Conservation (phyloP, 495 filamentous ascomycete species). For the Penicillium roqueforti region DNA sequence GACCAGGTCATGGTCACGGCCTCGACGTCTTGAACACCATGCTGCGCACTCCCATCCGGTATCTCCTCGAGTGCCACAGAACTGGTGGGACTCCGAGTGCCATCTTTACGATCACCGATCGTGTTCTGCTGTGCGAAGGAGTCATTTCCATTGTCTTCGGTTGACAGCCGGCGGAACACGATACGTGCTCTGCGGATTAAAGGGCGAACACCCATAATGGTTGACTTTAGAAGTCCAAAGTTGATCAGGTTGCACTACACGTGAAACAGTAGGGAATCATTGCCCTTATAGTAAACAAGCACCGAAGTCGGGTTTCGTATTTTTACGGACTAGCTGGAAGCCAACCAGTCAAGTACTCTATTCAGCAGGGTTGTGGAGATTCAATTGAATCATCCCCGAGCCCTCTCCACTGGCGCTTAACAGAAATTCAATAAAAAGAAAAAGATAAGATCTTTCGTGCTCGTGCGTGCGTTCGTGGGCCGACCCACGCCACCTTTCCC, state of each 20-base stretch:
- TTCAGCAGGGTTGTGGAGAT: no score
- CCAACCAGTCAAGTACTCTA: no score
- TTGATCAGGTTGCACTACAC: neutral
- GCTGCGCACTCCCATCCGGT: neutral
- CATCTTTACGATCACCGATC: neutral
- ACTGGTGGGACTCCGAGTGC: neutral
- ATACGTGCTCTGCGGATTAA: slow-evolving; percentile 1
- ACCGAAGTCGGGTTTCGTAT: no score
- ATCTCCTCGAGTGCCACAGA: neutral
- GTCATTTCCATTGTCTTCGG: neutral
- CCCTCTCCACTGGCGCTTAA: neutral
- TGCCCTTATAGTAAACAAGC: neutral
- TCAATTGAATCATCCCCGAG: no score
- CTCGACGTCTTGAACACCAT: slow-evolving; percentile 2
- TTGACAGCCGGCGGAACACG: neutral
- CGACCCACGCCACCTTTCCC: neutral
- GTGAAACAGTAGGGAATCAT: neutral
- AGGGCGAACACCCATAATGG: neutral
- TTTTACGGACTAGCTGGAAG: no score
- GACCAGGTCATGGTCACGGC: neutral
- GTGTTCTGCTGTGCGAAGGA: neutral
- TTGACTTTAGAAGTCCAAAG: neutral
- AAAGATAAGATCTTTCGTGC: no score
- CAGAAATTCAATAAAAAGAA: no score
- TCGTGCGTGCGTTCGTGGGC: neutral